Evolutionary conservation across 208 protist species (phyloP).

Genomic region (Leishmania tarentolae): DNA sequence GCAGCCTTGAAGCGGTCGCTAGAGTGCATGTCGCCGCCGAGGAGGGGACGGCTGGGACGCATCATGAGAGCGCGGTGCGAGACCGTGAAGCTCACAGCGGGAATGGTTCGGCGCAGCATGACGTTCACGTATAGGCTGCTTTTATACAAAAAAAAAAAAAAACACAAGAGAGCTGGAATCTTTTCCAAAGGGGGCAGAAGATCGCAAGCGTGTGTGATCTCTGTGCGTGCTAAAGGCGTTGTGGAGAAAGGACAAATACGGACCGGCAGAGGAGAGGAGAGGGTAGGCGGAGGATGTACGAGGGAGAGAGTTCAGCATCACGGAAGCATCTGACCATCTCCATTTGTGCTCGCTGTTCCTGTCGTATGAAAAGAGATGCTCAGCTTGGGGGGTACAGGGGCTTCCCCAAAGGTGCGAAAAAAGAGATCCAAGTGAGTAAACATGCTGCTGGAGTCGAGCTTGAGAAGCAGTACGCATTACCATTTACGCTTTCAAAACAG

Average conservation of each 20-base stretch:
- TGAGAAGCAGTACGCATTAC: not conserved
- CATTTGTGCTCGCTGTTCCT: not conserved
- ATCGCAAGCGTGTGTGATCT: not conserved
- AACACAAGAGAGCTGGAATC: not conserved
- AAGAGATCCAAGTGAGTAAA: not conserved
- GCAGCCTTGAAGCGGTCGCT: slow-evolving; percentile 81
- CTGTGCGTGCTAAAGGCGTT: not conserved
- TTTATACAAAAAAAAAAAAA: slow-evolving; percentile 16
- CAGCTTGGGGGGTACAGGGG: not conserved
- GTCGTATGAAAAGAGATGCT: not conserved
- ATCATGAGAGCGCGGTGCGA: slow-evolving; percentile 80
- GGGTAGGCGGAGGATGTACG: not conserved
- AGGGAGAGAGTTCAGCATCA: not conserved
- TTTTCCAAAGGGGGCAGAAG: not conserved
- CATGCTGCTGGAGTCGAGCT: not conserved
- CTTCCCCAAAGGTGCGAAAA: not conserved
- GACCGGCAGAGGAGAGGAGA: not conserved
- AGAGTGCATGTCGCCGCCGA: slow-evolving; percentile 82
- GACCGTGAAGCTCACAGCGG: slow-evolving; percentile 80
- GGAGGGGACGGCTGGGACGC: slow-evolving; percentile 61
- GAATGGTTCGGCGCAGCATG: slow-evolving; percentile 80
- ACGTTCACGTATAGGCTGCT: not conserved
- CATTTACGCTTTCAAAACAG: not conserved
- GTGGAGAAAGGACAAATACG: not conserved
- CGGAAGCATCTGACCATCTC: not conserved